A percentile compares a stretch with the other conserved stretches of the same genome.
Evolutionary conservation across 345 rosid species (phyloP).

Genomic region (Theobroma cacao): DNA sequence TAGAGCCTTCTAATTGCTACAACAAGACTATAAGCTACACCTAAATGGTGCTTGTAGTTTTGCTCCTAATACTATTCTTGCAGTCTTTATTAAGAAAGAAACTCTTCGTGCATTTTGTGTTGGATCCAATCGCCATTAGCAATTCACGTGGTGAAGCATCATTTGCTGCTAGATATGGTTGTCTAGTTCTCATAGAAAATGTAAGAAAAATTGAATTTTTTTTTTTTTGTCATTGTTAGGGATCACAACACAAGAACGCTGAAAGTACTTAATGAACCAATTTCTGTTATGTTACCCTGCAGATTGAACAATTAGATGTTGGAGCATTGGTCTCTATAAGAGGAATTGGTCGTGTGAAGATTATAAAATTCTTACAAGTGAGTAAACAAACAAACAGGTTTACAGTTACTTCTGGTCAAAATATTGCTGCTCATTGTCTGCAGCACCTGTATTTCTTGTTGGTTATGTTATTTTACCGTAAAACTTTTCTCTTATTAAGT

Average conservation of each 20-base stretch:
- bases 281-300: conserved; percentile 19
- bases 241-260: background rate
- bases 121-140: conserved; percentile 65
- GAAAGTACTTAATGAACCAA: conserved; percentile 4
- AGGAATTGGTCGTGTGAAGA: conserved; percentile 71
- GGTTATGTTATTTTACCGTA: background rate
- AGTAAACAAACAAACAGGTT: conserved; percentile 5
- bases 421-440: background rate
- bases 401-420: background rate
- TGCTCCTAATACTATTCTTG: conserved; percentile 16
- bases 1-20: background rate
- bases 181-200: conserved; percentile 66
- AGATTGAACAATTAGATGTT: conserved; percentile 69
- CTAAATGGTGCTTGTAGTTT: background rate
- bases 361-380: conserved; percentile 49
- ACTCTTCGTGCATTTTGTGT: conserved; percentile 73
- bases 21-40: background rate
- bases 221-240: background rate
- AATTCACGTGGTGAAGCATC: conserved; percentile 60
- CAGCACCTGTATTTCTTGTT: background rate
- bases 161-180: conserved; percentile 77
- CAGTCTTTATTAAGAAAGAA: conserved; percentile 59
- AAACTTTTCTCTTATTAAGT: background rate
- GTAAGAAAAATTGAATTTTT: conserved; percentile 35
- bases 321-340: conserved; percentile 72